Evolutionary conservation across 108 stramenopile genomes (phyloP).

Genomic region (Nitzschia putrida): DNA sequence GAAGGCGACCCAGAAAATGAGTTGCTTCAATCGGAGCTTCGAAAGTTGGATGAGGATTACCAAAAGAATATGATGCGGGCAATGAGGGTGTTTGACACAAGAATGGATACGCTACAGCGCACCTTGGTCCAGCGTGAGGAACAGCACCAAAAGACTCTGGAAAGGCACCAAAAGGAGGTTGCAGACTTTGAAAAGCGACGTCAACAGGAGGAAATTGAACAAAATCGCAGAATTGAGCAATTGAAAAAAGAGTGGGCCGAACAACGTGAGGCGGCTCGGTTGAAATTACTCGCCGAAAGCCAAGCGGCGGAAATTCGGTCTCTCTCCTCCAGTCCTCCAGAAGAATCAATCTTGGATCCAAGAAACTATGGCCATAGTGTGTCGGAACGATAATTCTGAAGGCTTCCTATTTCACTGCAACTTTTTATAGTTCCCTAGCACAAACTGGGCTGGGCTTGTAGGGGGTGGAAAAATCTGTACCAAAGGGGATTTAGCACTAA

Average conservation of each 20-base stretch:
- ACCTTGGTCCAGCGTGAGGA: slow-evolving; percentile 77
- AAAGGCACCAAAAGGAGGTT: slow-evolving; percentile 84
- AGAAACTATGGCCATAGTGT: not conserved
- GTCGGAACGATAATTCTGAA: not conserved
- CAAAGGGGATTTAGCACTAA: too few species aligned
- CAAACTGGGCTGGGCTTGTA: too few species aligned
- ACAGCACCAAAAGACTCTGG: slow-evolving; percentile 81
- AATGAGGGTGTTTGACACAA: slow-evolving; percentile 76
- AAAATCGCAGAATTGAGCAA: slow-evolving; percentile 71
- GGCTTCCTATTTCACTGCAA: too few species aligned
- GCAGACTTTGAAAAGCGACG: slow-evolving; percentile 85
- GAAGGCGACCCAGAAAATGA: slow-evolving; percentile 49
- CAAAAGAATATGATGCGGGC: slow-evolving; percentile 78
- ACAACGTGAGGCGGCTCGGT: slow-evolving; percentile 33
- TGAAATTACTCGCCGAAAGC: slow-evolving; percentile 12
- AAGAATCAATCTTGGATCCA: not conserved
- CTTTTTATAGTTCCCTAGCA: too few species aligned
- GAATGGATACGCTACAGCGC: slow-evolving; percentile 86
- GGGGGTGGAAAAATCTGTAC: too few species aligned
- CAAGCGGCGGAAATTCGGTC: not conserved
- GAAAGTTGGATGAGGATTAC: slow-evolving; percentile 73
- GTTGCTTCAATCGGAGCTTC: slow-evolving; percentile 57
- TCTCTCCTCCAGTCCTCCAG: slow-evolving; percentile 2
- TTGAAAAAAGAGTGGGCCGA: slow-evolving; percentile 66
- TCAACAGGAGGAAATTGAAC: slow-evolving; percentile 79